A percentile compares a stretch with the other conserved stretches of the same genome.
phyloP scores from a whole-genome alignment of 2,329 filamentous ascomycete species.

The Elsinoe fawcettii region DNA sequence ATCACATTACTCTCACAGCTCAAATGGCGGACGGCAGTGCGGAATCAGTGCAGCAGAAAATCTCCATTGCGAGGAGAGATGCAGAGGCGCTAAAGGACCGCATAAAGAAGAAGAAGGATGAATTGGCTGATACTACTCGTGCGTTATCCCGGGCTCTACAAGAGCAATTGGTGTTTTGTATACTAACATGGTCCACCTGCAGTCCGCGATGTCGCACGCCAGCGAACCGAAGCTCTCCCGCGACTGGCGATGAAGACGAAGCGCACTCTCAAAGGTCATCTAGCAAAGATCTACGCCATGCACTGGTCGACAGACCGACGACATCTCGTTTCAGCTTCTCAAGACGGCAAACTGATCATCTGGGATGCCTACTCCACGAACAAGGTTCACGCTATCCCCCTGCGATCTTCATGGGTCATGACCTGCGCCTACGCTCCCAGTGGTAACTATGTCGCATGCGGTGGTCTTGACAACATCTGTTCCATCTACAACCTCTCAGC shows the following conservation, averaged over 20 bases:
- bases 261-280: slow-evolving; percentile 91
- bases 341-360: slow-evolving; percentile 98
- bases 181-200: slow-evolving; percentile 18
- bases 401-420: slow-evolving; percentile 99
- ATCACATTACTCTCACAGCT: slow-evolving; percentile 13
- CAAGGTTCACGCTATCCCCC: slow-evolving; percentile 96
- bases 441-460: slow-evolving; percentile 96
- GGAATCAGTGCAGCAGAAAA: slow-evolving; percentile 50
- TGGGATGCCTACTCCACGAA: slow-evolving; percentile 99
- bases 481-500: slow-evolving; percentile 99
- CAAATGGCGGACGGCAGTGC: slow-evolving; percentile 43
- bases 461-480: slow-evolving; percentile 98
- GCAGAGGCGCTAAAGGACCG: slow-evolving; percentile 95
- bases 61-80: slow-evolving; percentile 96
- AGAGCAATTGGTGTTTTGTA: slow-evolving; percentile 3
- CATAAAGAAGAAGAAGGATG: slow-evolving; percentile 99
- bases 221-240: slow-evolving; percentile 85
- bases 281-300: slow-evolving; percentile 99
- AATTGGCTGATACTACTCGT: slow-evolving; percentile 96
- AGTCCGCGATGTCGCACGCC: slow-evolving; percentile 89
- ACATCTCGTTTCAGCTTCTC: slow-evolving; percentile 93
- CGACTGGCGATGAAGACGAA: slow-evolving; percentile 96
- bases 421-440: slow-evolving; percentile 98
- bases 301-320: slow-evolving; percentile 98
- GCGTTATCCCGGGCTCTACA: slow-evolving; percentile 40